Conservation (phyloP, 1,284 basidiomycete genomes). For the Ganoderma boninense region DNA sequence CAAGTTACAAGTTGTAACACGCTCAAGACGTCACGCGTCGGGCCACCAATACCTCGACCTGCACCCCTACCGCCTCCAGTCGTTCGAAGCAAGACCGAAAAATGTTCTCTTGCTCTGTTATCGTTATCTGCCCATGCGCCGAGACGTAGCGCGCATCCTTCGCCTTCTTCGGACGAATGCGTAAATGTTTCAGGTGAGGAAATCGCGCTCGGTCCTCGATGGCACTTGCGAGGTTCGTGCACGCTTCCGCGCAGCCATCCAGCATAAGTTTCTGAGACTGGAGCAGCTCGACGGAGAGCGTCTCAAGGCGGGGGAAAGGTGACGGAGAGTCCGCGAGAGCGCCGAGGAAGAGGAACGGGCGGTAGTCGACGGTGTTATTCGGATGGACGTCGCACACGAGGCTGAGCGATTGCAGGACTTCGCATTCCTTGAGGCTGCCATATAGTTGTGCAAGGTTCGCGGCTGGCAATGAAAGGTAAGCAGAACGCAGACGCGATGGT, state of each 20-base stretch:
- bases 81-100: neutral
- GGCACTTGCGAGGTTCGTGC: neutral
- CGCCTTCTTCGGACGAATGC: neutral
- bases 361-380: no score
- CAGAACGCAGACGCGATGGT: neutral
- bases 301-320: neutral
- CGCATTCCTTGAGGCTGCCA: neutral
- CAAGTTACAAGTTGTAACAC: neutral
- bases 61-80: neutral
- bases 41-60: neutral
- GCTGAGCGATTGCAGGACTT: neutral
- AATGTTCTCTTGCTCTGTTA: neutral
- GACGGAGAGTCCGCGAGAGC: neutral
- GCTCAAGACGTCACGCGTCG: neutral
- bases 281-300: neutral
- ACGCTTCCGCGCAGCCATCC: neutral
- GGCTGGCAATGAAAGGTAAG: neutral
- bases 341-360: neutral
- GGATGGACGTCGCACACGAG: neutral
- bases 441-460: neutral
- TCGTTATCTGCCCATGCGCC: no score
- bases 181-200: neutral
- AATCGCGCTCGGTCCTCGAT: neutral
- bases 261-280: neutral
- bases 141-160: no score